Evolutionary conservation across 1,284 basidiomycete genomes (phyloP).

Genomic region (Fomitopsis schrenkii): DNA sequence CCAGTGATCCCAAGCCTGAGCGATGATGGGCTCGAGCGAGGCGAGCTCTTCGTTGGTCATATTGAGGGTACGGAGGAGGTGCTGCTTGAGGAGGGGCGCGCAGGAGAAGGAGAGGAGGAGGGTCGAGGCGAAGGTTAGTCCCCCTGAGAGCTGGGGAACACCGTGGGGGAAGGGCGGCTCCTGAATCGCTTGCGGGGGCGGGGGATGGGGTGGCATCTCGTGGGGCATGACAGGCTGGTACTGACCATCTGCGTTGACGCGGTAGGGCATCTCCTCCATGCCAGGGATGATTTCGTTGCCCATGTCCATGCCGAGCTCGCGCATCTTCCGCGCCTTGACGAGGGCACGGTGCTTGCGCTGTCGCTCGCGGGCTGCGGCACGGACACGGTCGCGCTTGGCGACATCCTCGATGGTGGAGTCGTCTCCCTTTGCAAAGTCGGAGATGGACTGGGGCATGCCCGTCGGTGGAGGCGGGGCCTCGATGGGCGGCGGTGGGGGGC

Average conservation of each 20-base stretch:
- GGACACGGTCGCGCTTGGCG: slow-evolving; percentile 59
- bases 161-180: slow-evolving; percentile 34
- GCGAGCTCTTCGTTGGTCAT: slow-evolving; percentile 78
- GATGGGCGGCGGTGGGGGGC: slow-evolving; percentile 12
- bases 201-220: slow-evolving; percentile 35
- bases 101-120: slow-evolving; percentile 69
- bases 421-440: slow-evolving; percentile 29
- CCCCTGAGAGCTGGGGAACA: slow-evolving; percentile 35
- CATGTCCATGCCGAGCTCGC: slow-evolving; percentile 73
- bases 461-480: slow-evolving; percentile 21
- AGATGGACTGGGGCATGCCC: slow-evolving; percentile 21
- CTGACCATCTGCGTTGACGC: slow-evolving; percentile 51
- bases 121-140: slow-evolving; percentile 71
- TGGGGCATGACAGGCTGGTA: slow-evolving; percentile 54
- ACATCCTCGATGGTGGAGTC: slow-evolving; percentile 59
- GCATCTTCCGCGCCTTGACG: slow-evolving; percentile 73
- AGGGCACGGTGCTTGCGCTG: slow-evolving; percentile 75
- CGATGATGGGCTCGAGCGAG: slow-evolving; percentile 71
- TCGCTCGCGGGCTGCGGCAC: slow-evolving; percentile 68
- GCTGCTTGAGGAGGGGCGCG: slow-evolving; percentile 65
- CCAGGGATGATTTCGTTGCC: slow-evolving; percentile 58
- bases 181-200: slow-evolving; percentile 25
- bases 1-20: slow-evolving; percentile 80
- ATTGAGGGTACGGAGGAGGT: slow-evolving; percentile 63
- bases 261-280: slow-evolving; percentile 60